Conservation (phyloP, 78 protist species). For the Dictyostelium firmibasis region DNA sequence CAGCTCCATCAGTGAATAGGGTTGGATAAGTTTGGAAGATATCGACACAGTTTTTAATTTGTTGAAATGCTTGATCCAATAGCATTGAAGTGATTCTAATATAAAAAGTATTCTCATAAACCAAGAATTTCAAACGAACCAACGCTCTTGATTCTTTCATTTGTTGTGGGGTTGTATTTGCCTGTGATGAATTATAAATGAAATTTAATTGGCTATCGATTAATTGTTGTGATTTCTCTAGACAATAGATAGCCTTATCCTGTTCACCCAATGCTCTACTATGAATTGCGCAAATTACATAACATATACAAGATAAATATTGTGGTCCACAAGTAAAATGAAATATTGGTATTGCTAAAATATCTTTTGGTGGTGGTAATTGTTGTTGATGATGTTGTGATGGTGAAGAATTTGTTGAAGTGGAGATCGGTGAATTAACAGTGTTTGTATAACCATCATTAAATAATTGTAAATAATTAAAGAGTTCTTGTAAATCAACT, state of each 20-base stretch:
- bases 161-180: conserved; percentile 10
- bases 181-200: background rate
- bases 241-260: background rate
- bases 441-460: background rate
- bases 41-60: conserved; percentile 16
- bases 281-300: conserved; percentile 21
- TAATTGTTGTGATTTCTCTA: conserved; percentile 14
- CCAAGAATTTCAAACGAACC: conserved; percentile 31
- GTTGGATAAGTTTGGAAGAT: conserved; percentile 6
- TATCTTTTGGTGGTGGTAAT: background rate
- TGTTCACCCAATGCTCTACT: conserved; percentile 13
- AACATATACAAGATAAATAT: conserved; percentile 12
- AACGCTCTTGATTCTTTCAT: conserved; percentile 46
- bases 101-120: conserved; percentile 49
- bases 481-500: background rate
- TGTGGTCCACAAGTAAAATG: conserved; percentile 8
- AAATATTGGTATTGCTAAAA: conserved; percentile 19
- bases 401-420: background rate
- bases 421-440: background rate
- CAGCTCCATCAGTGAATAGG: conserved; percentile 44
- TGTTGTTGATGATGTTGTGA: background rate
- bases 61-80: background rate
- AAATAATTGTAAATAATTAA: conserved; percentile 3
- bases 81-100: background rate
- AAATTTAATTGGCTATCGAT: conserved; percentile 12